phyloP scores from a whole-genome alignment of 2,329 filamentous ascomycete genomes.

The Berkeleyomyces rouxiae region DNA sequence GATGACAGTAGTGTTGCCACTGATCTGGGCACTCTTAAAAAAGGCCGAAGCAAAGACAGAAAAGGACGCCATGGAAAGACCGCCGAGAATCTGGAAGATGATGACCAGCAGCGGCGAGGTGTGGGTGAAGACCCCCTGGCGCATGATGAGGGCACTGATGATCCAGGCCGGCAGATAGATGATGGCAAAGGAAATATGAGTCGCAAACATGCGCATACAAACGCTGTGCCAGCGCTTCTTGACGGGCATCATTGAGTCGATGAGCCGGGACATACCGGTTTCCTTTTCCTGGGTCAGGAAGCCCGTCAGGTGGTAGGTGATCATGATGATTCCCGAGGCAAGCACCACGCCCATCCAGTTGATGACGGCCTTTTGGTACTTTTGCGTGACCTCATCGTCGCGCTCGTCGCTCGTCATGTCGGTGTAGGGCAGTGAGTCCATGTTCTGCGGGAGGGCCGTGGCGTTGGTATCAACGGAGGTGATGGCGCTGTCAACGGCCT shows the following conservation, averaged over 20 bases:
- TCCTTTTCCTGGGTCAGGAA: slow-evolving; percentile 76
- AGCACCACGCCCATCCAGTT: slow-evolving; percentile 65
- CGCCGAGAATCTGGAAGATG: slow-evolving; percentile 59
- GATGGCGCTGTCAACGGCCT: slow-evolving; percentile 61
- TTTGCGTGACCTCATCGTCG: slow-evolving; percentile 43
- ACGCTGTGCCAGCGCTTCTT: slow-evolving; percentile 59
- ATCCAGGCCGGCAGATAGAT: slow-evolving; percentile 76
- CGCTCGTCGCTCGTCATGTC: slow-evolving; percentile 51
- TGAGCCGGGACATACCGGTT: slow-evolving; percentile 68
- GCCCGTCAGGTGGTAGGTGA: slow-evolving; percentile 76
- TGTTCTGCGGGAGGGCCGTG: slow-evolving; percentile 25
- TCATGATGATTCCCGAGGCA: slow-evolving; percentile 61
- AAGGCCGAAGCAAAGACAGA: slow-evolving; percentile 68
- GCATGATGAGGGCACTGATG: slow-evolving; percentile 50
- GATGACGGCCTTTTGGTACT: slow-evolving; percentile 53
- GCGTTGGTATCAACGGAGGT: slow-evolving; percentile 28
- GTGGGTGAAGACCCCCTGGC: slow-evolving; percentile 44
- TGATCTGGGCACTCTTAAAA: slow-evolving; percentile 76
- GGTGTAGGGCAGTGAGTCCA: slow-evolving; percentile 64
- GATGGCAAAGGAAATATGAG: slow-evolving; percentile 64
- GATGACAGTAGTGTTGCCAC: slow-evolving; percentile 64
- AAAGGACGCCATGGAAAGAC: slow-evolving; percentile 61
- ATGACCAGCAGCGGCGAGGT: slow-evolving; percentile 50
- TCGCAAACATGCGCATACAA: slow-evolving; percentile 57
- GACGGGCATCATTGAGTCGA: slow-evolving; percentile 84